phyloP scores from a whole-genome alignment of 2,329 filamentous ascomycete species.

The Talaromyces sp. region DNA sequence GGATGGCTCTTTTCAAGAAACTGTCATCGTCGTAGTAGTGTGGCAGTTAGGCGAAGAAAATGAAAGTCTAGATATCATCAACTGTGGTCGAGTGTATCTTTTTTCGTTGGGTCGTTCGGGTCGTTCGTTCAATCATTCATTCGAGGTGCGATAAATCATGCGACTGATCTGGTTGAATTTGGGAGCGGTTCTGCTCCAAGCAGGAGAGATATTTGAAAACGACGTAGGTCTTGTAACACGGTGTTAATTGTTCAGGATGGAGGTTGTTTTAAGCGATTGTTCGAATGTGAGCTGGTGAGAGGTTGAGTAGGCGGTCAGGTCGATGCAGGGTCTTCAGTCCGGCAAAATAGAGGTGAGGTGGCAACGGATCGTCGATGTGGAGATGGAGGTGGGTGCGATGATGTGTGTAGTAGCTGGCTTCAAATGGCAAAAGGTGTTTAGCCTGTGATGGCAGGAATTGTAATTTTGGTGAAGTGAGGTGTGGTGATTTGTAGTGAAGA shows the following conservation, averaged over 20 bases:
- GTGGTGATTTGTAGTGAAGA: background rate
- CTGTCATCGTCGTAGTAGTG: background rate
- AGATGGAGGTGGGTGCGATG: background rate
- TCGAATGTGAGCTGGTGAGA: background rate
- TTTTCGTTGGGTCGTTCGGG: conserved; percentile 2
- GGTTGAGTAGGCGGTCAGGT: background rate
- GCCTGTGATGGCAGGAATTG: background rate
- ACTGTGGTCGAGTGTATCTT: background rate
- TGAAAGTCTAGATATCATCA: background rate
- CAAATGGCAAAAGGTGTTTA: background rate
- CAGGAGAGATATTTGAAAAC: background rate
- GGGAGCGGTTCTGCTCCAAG: conserved; percentile 5
- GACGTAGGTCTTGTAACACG: background rate
- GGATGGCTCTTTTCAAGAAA: background rate
- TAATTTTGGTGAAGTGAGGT: background rate
- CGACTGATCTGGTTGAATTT: background rate
- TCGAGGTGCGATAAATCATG: conserved; percentile 10
- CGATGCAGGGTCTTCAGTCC: conserved; percentile 5
- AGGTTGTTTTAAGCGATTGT: background rate
- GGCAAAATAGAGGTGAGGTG: conserved; percentile 5
- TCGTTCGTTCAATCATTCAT: conserved; percentile 12
- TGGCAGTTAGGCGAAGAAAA: background rate
- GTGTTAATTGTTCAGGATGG: background rate
- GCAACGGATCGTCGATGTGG: conserved; percentile 13
- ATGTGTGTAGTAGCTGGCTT: background rate